Evolutionary conservation across 768 basidiomycete species (phyloP).

Genomic region (Leccinum rimulosum): DNA sequence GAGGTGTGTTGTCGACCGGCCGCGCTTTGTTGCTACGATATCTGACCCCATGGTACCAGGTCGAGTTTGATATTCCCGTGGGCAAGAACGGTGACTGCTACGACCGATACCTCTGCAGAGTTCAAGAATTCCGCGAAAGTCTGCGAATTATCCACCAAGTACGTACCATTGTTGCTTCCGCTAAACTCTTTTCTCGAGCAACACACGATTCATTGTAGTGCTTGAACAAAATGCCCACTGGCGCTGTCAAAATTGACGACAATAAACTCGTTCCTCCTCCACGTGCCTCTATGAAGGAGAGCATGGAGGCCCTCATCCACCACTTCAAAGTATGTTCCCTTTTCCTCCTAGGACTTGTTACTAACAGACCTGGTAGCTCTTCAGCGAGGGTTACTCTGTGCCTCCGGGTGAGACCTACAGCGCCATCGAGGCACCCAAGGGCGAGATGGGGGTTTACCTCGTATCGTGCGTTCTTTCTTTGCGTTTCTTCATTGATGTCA

Average conservation of each 20-base stretch:
- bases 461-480: slow-evolving; percentile 65
- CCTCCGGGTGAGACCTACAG: slow-evolving; percentile 95
- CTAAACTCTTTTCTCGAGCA: background rate
- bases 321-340: slow-evolving; percentile 79
- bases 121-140: slow-evolving; percentile 97
- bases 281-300: slow-evolving; percentile 98
- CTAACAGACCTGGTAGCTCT: slow-evolving; percentile 53
- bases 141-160: slow-evolving; percentile 83
- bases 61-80: slow-evolving; percentile 97
- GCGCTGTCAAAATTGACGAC: slow-evolving; percentile 92
- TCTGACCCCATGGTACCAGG: slow-evolving; percentile 40
- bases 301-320: slow-evolving; percentile 96
- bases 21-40: background rate
- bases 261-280: slow-evolving; percentile 97
- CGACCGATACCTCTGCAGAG: slow-evolving; percentile 95
- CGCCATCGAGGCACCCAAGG: slow-evolving; percentile 98
- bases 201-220: slow-evolving; percentile 50
- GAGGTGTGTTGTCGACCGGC: slow-evolving; percentile 49
- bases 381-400: slow-evolving; percentile 95
- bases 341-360: background rate
- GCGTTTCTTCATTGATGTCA: background rate
- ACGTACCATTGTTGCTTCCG: slow-evolving; percentile 6
- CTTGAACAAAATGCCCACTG: slow-evolving; percentile 94
- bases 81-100: slow-evolving; percentile 98
- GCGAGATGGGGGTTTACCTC: slow-evolving; percentile 98